A percentile compares a stretch with the other conserved stretches of the same genome.
phyloP scores from a whole-genome alignment of 1,284 basidiomycete genomes.

The Grifola frondosa region DNA sequence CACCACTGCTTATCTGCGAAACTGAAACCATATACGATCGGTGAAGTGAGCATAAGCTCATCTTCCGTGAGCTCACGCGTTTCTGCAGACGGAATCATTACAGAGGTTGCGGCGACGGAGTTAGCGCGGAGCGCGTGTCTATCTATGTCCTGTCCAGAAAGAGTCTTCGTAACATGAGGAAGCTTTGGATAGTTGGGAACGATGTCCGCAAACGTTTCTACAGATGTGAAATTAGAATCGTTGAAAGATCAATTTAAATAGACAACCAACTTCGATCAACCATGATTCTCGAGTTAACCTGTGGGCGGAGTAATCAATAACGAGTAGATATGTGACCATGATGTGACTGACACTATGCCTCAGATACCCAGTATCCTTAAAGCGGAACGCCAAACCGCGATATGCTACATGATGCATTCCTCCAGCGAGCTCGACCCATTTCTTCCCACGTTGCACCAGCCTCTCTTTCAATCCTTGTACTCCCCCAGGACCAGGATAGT shows the following conservation, averaged over 20 bases:
- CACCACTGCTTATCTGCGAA: conserved; percentile 59
- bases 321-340: not conserved
- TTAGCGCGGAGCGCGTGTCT: conserved; percentile 25
- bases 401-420: conserved; percentile 59
- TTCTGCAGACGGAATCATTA: conserved; percentile 6
- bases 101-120: not conserved
- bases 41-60: conserved; percentile 51
- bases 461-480: conserved; percentile 39
- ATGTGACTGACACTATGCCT: conserved; percentile 46
- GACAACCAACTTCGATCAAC: conserved; percentile 47
- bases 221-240: not conserved
- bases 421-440: conserved; percentile 47
- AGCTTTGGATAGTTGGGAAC: conserved; percentile 33
- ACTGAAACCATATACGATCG: conserved; percentile 60
- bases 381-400: conserved; percentile 35
- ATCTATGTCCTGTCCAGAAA: conserved; percentile 30
- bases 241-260: conserved; percentile 3
- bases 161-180: conserved; percentile 27
- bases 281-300: conserved; percentile 49
- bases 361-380: conserved; percentile 29
- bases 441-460: conserved; percentile 48
- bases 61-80: conserved; percentile 45
- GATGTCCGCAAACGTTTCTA: conserved; percentile 30
- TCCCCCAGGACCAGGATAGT: conserved; percentile 41
- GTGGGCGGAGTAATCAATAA: conserved; percentile 1